Evolutionary conservation across 768 basidiomycete species (phyloP).

Genomic region (Psilocybe subaeruginosa): DNA sequence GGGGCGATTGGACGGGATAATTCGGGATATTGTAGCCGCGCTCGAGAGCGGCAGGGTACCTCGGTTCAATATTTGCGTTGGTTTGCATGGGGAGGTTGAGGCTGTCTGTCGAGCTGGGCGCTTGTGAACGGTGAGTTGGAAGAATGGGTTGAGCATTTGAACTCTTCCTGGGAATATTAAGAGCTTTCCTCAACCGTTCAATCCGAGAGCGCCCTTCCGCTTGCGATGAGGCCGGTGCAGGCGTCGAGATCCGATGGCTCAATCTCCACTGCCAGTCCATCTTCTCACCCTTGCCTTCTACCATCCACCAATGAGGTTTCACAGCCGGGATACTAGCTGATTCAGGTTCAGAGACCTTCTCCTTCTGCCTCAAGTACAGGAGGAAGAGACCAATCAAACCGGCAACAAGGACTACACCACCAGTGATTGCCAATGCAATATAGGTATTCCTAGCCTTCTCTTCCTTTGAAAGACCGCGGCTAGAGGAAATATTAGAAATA

Average conservation of each 20-base stretch:
- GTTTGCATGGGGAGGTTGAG: constrained; percentile 32
- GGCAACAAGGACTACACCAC: constrained; percentile 24
- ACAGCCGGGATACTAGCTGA: constrained; percentile 22
- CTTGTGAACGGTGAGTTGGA: constrained; percentile 14
- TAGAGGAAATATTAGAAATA: constrained; percentile 1
- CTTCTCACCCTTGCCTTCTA: constrained; percentile 30
- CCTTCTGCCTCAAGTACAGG: constrained; percentile 26
- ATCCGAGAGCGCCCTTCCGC: constrained; percentile 18
- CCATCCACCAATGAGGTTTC: constrained; percentile 31
- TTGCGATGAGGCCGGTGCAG: neutral
- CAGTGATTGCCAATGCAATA: constrained; percentile 26
- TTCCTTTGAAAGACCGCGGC: constrained; percentile 20
- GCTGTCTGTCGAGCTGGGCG: constrained; percentile 24
- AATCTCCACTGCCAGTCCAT: constrained; percentile 29
- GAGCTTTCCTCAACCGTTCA: constrained; percentile 26
- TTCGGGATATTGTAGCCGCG: constrained; percentile 28
- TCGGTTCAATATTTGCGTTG: constrained; percentile 31
- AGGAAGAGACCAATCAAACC: constrained; percentile 23
- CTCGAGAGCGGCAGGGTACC: constrained; percentile 40
- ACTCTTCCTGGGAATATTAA: constrained; percentile 23
- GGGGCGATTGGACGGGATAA: constrained; percentile 24
- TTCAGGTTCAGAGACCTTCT: constrained; percentile 25
- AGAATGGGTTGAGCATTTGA: constrained; percentile 13
- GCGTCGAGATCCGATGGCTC: constrained; percentile 19
- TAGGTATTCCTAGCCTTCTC: constrained; percentile 23